Conservation (phyloP, 768 basidiomycete species). For the Lentinula sp. region DNA sequence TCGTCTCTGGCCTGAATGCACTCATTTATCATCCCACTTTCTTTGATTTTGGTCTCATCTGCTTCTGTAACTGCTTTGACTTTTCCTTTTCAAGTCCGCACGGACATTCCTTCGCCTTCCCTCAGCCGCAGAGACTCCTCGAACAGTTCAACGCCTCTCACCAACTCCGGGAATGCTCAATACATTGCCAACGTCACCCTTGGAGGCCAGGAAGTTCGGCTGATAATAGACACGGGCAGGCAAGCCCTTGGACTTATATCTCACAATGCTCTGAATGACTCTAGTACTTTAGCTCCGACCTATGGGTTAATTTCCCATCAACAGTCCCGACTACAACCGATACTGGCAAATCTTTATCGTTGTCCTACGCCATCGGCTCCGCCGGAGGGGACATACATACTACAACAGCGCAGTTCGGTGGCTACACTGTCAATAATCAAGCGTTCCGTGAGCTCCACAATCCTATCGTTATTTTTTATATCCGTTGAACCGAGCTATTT, state of each 20-base stretch:
- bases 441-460: constrained; percentile 49
- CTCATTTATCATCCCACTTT: constrained; percentile 33
- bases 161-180: constrained; percentile 65
- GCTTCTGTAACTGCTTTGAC: constrained; percentile 27
- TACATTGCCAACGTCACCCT: constrained; percentile 71
- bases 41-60: constrained; percentile 30
- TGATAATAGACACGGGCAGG: constrained; percentile 79
- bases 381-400: constrained; percentile 57
- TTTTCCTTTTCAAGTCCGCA: constrained; percentile 33
- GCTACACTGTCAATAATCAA: constrained; percentile 54
- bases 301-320: constrained; percentile 56
- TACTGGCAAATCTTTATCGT: constrained; percentile 47
- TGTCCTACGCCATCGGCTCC: constrained; percentile 66
- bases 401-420: constrained; percentile 47
- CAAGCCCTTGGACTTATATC: constrained; percentile 16
- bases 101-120: constrained; percentile 14
- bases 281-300: constrained; percentile 49
- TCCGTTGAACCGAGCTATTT: neutral
- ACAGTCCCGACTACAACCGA: constrained; percentile 22
- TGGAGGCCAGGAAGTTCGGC: constrained; percentile 48
- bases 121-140: constrained; percentile 23
- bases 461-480: neutral
- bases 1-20: constrained; percentile 20
- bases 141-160: constrained; percentile 35
- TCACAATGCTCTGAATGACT: neutral